Base-by-base conservation (phyloP, 768 basidiomycete species). In the Boletellus emodensis region DNA sequence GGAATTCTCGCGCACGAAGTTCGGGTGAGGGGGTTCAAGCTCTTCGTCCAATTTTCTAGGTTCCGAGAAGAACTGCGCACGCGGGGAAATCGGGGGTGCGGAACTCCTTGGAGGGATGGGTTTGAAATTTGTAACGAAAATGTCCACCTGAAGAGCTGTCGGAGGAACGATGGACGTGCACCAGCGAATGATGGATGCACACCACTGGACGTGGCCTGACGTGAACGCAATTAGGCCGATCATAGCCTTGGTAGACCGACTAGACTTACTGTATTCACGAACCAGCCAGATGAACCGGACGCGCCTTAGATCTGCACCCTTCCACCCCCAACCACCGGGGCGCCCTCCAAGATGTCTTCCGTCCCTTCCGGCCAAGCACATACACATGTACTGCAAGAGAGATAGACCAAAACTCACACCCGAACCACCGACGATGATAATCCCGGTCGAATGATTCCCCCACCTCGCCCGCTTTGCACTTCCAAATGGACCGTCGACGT, bases 281-380 rank as follows among this genome's bases (percentile, higher is more conserved):
- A 88, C 71, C 39, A 89, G 76, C 88, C 88, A 90, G 3, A 90
- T 75, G 55, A 90, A 87, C 15, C 87, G 73, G 1, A 89, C 77
- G 5, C 89, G 74, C 30, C 60, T 68, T 6, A 78, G 81, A 38
- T 68, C 69, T 48, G 70, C 75, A 6, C 62, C 58, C 22, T 67
- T 69, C 30, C 69, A 56, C 0, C 75, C 74, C 66, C 71, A 75
- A 2, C 78, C 73, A 9, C 77, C 76, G 7, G 66, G 57, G 32
- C 65, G 68, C 7, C 79, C 77, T 13, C 81, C 81, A 12, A 82
- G 62, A 50, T 65, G 63, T 49, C 60, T 64, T 6, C 80, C 79
- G 42, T 83, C 74, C 53, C 82, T 71, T 34, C 77, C 79, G 1
- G 79, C 72, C 60, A 89, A 67, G 51, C 78, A 79, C 49, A 78